Base-by-base conservation (phyloP, 495 filamentous ascomycete species). In the Penicillium longicatenatum region DNA sequence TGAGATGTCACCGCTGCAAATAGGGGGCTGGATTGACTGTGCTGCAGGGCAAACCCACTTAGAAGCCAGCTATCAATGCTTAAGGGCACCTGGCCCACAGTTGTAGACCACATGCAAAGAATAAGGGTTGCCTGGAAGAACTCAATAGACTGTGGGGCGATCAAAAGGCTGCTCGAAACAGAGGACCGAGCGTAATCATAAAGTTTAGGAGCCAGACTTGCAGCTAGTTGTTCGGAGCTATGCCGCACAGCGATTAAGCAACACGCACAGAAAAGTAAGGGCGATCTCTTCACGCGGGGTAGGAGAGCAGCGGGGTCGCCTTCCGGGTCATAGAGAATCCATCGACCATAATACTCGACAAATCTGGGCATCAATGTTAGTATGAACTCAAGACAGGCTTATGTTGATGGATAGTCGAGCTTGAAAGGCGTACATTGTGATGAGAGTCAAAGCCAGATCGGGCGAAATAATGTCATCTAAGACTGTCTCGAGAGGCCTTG, bases 41-140 rank as follows among this genome's bases (percentile, higher is more conserved):
- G 77, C 49, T 80, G 77, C 7, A 80, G 55, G 3, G 75, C 75
- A 62, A 75, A 78, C 7, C 77, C 75, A 55, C 71, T 78, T 2
- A 80, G 58, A 17, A 80, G 67, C 77, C 76, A 78, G 48, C 74
- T 80, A 57, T 79, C 77, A 21, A 79, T 72, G 35, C 77, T 75
- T 50, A 80, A 62, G 0, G 75, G 76, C 14, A 77, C 69, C 54
- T 79, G 74, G 1, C 73, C 76, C 2, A 80, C 75, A 3, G 77
- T 80, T 6, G 76, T 80, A 11, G 76, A 79, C 77, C 77, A 80
- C 64, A 79, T 61, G 50, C 73, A 73, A 0, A 79, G 61, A 29
- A 80, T 69, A 5, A 80, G 58, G 5, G 66, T 58, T 7, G 75
- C 73, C 58, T 80, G 76, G 22, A 80, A 80, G 54, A 79, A 78